Conservation (phyloP, 805 yeast species). For the Ogataea saltuana region DNA sequence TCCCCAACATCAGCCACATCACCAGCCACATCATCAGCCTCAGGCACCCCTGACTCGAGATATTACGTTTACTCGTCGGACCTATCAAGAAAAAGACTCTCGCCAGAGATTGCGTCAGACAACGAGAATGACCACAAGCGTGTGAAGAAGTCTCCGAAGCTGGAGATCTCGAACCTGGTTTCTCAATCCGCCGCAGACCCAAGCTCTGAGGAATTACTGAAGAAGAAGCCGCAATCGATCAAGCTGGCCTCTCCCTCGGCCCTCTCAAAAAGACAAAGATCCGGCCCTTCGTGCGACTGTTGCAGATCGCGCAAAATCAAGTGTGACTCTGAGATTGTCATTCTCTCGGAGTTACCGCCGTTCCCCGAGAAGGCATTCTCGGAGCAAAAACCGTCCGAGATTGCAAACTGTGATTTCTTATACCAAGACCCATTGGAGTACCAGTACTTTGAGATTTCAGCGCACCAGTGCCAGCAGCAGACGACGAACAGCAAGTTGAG, state of each 20-base stretch:
- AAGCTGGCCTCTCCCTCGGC: slow-evolving; percentile 37
- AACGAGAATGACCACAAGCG: slow-evolving; percentile 13
- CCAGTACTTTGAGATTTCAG: slow-evolving; percentile 33
- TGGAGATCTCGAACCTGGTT: slow-evolving; percentile 24
- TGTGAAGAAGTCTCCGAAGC: slow-evolving; percentile 22
- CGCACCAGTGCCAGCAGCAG: slow-evolving; percentile 21
- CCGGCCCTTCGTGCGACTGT: slow-evolving; percentile 74
- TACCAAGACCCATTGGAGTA: slow-evolving; percentile 24
- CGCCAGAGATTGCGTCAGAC: background rate
- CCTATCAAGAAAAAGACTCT: slow-evolving; percentile 8
- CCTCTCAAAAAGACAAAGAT: slow-evolving; percentile 52
- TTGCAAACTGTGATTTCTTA: slow-evolving; percentile 35
- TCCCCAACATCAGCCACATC: background rate
- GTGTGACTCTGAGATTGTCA: slow-evolving; percentile 64
- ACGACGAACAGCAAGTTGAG: slow-evolving; percentile 23
- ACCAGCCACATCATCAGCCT: no score
- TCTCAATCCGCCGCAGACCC: slow-evolving; percentile 8
- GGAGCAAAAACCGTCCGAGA: slow-evolving; percentile 19
- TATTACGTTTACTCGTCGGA: slow-evolving; percentile 15
- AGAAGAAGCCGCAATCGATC: slow-evolving; percentile 25
- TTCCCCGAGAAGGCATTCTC: background rate
- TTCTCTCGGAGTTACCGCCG: slow-evolving; percentile 27
- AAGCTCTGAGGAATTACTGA: background rate
- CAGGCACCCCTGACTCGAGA: background rate
- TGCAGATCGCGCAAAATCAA: slow-evolving; percentile 70